Conservation (phyloP, 164 flowering plant species). For the Cinnamomum micranthum region DNA sequence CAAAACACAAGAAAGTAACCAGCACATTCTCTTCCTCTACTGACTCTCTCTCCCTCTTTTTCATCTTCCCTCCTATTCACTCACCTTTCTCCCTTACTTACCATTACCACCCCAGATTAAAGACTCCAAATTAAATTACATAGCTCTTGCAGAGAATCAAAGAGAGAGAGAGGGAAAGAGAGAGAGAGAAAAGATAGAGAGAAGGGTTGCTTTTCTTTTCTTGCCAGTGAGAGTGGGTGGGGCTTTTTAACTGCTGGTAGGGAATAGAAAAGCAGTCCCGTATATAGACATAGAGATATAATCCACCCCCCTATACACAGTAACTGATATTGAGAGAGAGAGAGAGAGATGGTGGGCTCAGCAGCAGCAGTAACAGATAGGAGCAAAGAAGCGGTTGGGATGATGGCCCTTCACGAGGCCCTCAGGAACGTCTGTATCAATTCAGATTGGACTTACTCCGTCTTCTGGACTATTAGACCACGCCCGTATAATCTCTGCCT, state of each 20-base stretch:
- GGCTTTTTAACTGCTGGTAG: background rate
- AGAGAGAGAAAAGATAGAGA: too few relatives aligned
- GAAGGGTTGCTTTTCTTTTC: background rate
- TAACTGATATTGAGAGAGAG: conserved; percentile 21
- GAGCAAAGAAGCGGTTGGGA: conserved; percentile 99
- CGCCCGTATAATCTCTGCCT: conserved; percentile 17
- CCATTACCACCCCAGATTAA: too few relatives aligned
- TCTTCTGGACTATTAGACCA: conserved; percentile 27
- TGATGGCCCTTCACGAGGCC: conserved; percentile 99
- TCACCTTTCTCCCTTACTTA: too few relatives aligned
- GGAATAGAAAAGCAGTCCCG: background rate
- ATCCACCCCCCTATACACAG: background rate
- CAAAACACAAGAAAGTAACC: too few relatives aligned
- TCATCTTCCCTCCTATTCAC: too few relatives aligned
- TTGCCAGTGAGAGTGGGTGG: background rate
- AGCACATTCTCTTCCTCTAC: too few relatives aligned
- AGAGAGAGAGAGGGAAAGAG: too few relatives aligned
- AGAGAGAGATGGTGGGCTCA: conserved; percentile 82
- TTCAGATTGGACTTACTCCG: conserved; percentile 73
- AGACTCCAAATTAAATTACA: too few relatives aligned
- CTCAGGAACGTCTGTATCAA: conserved; percentile 86
- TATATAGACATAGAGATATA: background rate
- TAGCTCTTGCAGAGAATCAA: too few relatives aligned
- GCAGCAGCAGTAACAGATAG: conserved; percentile 38
- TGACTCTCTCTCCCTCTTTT: too few relatives aligned